A percentile compares a stretch with the other conserved stretches of the same genome.
Conservation (phyloP, 2,329 filamentous ascomycete species). For the Diaporthe nobilis region DNA sequence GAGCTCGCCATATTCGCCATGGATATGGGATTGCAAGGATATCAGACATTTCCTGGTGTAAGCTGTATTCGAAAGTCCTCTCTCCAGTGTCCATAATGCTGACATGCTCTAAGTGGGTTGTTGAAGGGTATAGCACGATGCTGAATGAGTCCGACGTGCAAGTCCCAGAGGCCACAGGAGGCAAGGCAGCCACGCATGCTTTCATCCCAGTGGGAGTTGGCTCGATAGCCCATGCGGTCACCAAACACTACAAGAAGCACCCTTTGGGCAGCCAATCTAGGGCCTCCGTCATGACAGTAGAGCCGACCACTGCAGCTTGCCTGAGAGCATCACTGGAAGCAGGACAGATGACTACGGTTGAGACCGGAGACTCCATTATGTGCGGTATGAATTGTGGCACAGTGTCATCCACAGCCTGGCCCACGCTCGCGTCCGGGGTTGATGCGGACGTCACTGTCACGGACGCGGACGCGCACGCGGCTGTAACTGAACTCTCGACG, state of each 20-base stretch:
- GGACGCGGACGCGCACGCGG: conserved; percentile 73
- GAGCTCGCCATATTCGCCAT: conserved; percentile 71
- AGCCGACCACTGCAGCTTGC: conserved; percentile 76
- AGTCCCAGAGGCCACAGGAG: conserved; percentile 56
- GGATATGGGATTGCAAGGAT: conserved; percentile 77
- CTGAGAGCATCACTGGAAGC: conserved; percentile 66
- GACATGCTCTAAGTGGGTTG: conserved; percentile 70
- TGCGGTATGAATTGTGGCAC: conserved; percentile 81
- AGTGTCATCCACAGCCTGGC: conserved; percentile 76
- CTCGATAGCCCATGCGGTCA: conserved; percentile 79
- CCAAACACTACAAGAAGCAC: conserved; percentile 70
- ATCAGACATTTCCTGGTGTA: conserved; percentile 74
- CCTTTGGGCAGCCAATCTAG: conserved; percentile 31
- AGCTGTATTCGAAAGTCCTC: conserved; percentile 29
- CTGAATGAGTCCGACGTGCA: conserved; percentile 77
- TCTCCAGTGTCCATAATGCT: background rate
- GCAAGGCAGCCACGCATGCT: conserved; percentile 61
- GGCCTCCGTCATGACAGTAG: conserved; percentile 73
- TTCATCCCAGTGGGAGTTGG: conserved; percentile 81
- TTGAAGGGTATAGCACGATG: conserved; percentile 84
- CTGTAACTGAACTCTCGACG: conserved; percentile 66
- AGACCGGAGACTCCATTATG: conserved; percentile 78
- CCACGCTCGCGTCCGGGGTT: conserved; percentile 68
- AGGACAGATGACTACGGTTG: conserved; percentile 63
- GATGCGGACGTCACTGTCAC: conserved; percentile 73